Evolutionary conservation across 2,329 filamentous ascomycete species (phyloP), one percentile per base, ranked within the genome.

Genomic region (Torrubiella hemipterigena): DNA sequence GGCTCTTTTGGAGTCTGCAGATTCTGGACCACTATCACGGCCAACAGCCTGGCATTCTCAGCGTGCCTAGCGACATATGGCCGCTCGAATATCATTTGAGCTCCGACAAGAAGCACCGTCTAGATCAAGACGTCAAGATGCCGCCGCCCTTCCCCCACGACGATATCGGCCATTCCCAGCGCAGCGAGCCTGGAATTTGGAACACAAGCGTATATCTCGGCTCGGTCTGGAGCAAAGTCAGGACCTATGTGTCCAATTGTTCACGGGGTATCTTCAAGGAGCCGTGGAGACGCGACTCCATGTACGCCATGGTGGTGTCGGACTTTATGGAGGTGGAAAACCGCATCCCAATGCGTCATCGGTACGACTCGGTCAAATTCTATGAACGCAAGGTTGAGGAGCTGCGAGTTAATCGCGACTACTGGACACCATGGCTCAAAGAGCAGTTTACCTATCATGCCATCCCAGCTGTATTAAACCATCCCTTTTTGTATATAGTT

Each of bases 361-460:
- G 65, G 9, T 69, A 68, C 37, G 63, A 69, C 43, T 59, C 60
- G 1, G 63, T 65, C 38, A 65, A 64, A 31, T 69, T 69, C 27
- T 67, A 65, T 27, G 58, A 67, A 35, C 61, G 63, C 21, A 58
- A 58, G 18, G 43, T 58, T 0, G 58, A 65, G 4, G 65, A 68
- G 29, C 32, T 69, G 9, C 52, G 52, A 34, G 38, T 50, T 9
- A 60, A 64, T 31, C 52, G 58, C 3, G 56, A 59, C 32, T 69
- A 69, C 42, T 69, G 64, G 63, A 55, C 55, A 0, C 59, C 65
- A 0, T 69, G 65, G 65, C 43, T 69, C 13, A 67, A 65, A 41
- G 52, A 66, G 30, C 65, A 69, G 38, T 66, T 69, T 39, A 66
- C 59, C 2, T 69, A 69, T 42, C 65, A 69, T 30, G 56, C 56